Evolutionary conservation across 805 yeast genomes (phyloP).

Genomic region (Scheffersomyces stipitis): DNA sequence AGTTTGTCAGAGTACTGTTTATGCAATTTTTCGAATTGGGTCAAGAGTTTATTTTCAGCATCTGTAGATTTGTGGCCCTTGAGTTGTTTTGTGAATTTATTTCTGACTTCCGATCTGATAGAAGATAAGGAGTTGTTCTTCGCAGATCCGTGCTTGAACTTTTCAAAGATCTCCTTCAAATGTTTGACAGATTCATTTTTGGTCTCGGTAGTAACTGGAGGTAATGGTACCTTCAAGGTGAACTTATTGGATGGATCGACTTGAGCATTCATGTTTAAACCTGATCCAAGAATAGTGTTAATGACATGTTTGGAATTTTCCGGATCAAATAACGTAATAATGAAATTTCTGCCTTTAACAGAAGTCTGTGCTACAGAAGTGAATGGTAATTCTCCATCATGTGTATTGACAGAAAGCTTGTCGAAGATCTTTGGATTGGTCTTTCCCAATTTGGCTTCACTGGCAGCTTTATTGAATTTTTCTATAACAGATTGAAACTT

Average conservation of each 20-base stretch:
- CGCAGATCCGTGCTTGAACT: slow-evolving; percentile 49
- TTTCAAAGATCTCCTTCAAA: slow-evolving; percentile 67
- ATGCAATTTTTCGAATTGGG: slow-evolving; percentile 67
- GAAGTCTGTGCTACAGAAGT: slow-evolving; percentile 71
- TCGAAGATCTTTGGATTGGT: slow-evolving; percentile 69
- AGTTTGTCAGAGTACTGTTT: slow-evolving; percentile 63
- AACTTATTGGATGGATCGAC: slow-evolving; percentile 71
- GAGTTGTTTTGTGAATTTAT: slow-evolving; percentile 54
- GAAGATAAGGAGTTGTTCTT: slow-evolving; percentile 48
- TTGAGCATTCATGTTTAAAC: slow-evolving; percentile 78
- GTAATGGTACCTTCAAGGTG: slow-evolving; percentile 69
- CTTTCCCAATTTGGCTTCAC: slow-evolving; percentile 68
- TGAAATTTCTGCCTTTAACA: slow-evolving; percentile 63
- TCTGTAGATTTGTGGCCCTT: slow-evolving; percentile 53
- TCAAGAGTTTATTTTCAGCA: slow-evolving; percentile 51
- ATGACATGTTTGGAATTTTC: slow-evolving; percentile 65
- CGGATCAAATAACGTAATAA: slow-evolving; percentile 88
- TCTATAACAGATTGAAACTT: slow-evolving; percentile 51
- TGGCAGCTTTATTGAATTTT: slow-evolving; percentile 52
- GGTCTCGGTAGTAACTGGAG: slow-evolving; percentile 70
- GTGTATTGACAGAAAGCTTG: slow-evolving; percentile 49
- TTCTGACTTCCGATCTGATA: slow-evolving; percentile 52
- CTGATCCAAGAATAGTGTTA: slow-evolving; percentile 67
- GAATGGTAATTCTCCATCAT: slow-evolving; percentile 48
- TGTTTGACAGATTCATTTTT: slow-evolving; percentile 56